Evolutionary conservation across 768 basidiomycete genomes (phyloP), one percentile per base, ranked within the genome.

Genomic region (Trametes coccinea): DNA sequence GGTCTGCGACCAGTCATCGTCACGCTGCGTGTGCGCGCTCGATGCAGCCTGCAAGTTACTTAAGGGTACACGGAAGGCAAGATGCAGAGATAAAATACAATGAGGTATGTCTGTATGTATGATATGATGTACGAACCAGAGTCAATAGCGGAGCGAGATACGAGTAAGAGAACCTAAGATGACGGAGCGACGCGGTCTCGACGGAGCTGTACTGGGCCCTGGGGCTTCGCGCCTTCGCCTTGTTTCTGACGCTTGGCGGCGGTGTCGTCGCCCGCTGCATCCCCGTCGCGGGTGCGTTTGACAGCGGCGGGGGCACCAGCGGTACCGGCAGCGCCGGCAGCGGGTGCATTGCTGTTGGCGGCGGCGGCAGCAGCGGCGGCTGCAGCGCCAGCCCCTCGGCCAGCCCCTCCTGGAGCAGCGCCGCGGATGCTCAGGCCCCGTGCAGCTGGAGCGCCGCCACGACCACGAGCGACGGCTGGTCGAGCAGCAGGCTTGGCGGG

Each of bases 231-330:
- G 29, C 60, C 66, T 37, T 80, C 78, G 46, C 84, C 82, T 50
- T 84, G 84, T 69, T 87, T 89, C 54, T 88, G 62, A 46, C 89
- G 83, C 69, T 90, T 90, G 0, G 82, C 85, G 34, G 89, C 75
- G 9, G 86, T 82, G 66, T 86, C 84, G 17, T 86, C 85, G 0
- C 73, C 63, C n/a, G 70, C 22, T 22, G 68, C 64, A 29, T 74
- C 71, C 10, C 76, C 77, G 33, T 90, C 88, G 44, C 88, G 79
- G 37, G 83, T 79, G 30, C 88, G 82, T 65, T 90, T 90, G 13
- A 31, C 62, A 17, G 54, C 33, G 34, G 67, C 74, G 14, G 86
- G 85, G 5, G 87, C 88, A 37, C 87, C 88, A 66, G 84, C 80
- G 82, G 81, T 14, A 43, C 9, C 41, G 43, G 87, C 76, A 8